Evolutionary conservation across 2,329 filamentous ascomycete species (phyloP).

Genomic region (Lecanicillium sp.): DNA sequence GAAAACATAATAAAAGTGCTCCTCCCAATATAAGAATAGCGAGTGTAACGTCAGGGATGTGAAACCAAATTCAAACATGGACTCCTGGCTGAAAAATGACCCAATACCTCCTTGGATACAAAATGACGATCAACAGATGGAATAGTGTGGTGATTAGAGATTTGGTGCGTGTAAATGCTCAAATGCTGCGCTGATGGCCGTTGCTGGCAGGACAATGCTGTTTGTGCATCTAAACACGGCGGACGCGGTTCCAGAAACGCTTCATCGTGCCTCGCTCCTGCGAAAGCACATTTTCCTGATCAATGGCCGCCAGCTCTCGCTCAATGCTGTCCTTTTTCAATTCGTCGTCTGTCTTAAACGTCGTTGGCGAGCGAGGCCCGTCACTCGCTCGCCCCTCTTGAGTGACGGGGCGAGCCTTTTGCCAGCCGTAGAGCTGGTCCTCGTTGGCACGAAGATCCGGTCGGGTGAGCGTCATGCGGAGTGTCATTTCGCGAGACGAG

Average conservation of each 20-base stretch:
- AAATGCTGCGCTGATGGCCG: no score
- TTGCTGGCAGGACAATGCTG: constrained; percentile 4
- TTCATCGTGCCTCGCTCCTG: constrained; percentile 48
- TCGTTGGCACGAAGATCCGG: constrained; percentile 76
- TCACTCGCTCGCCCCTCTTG: no score
- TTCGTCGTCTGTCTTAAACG: constrained; percentile 24
- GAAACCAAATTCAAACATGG: no score
- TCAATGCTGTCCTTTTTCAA: constrained; percentile 49
- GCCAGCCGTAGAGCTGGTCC: constrained; percentile 64
- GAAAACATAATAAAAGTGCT: no score
- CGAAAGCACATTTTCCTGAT: constrained; percentile 32
- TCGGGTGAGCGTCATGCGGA: constrained; percentile 90
- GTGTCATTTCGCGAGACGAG: constrained; percentile 76
- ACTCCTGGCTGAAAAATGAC: no score
- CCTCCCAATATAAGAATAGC: no score
- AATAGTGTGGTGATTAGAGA: background rate
- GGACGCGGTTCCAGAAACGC: constrained; percentile 56
- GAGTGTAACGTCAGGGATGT: no score
- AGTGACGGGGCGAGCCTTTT: constrained; percentile 26
- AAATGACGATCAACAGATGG: background rate
- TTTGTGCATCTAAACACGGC: constrained; percentile 26
- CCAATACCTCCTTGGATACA: no score
- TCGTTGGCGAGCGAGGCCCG: constrained; percentile 21
- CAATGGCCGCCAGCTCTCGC: constrained; percentile 42
- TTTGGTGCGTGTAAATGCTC: no score